Evolutionary conservation across 371 early-diverging fungal species (phyloP), one percentile per base, ranked within the genome.

Genomic region (Rhizopus sp.): DNA sequence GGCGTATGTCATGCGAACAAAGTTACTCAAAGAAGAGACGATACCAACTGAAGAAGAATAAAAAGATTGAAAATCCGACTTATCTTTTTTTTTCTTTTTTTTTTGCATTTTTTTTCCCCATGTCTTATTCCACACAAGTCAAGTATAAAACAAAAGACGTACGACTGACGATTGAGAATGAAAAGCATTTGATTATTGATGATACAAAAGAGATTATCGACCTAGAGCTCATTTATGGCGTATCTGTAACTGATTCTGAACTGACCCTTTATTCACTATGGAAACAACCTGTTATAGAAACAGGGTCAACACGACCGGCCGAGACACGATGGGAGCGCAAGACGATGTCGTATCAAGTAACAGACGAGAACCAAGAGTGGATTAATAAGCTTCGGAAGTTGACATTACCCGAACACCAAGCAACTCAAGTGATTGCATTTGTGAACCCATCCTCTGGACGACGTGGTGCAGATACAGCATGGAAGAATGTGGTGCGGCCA

Each of bases 1-100:
- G 48, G 42, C 69, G 1, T 74, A 74, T 58, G 53, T 59, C 5
- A 65, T 74, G 68, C 56, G 70, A 47, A 63, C 47, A 37, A 50
- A 47, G 15, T 23, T 23, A 23, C 23, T 23, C 23, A 23, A 23
- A 23, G 23, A 23, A 23, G 23, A 23, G 23, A 23, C 23, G 23
- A 23, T 23, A 23, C 41, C 39, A 7, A 16, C 7, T 42, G 44
- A 59, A 42, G 51, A 52, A 40, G 15, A 46, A 59, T 35, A 39
- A 34, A 8, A 30, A 35, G 10, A 40, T 32, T 31, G 3, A 4
- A 12, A 23, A 29, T 32, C n/a, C 3, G 34, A 4, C 9, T n/a
- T 29, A 37, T 33, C 62, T 37, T 46, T 53, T 38, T 3, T 57
- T 23, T 60, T 34, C 35, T 13, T 42, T 44, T 30, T 59, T 38